Conservation (phyloP, 192 early-diverging fungal species). For the Linnemannia exigua region DNA sequence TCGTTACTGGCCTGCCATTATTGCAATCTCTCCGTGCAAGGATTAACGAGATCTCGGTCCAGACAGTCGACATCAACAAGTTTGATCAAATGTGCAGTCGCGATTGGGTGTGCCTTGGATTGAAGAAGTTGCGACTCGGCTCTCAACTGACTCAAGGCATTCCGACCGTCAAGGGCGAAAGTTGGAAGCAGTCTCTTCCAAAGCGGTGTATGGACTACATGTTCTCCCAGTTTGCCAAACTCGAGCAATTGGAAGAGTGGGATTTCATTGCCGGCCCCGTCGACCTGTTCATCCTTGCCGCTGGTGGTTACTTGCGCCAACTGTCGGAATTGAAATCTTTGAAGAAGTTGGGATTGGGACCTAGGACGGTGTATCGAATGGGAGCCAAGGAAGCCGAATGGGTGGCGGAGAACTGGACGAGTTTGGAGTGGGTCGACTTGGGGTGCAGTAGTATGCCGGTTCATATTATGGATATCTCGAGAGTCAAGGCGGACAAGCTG, state of each 20-base stretch:
- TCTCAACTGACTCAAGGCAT: slow-evolving; percentile 24
- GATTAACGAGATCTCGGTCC: slow-evolving; percentile 16
- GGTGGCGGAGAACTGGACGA: slow-evolving; percentile 25
- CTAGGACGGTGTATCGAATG: slow-evolving; percentile 19
- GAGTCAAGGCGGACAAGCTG: slow-evolving; percentile 27
- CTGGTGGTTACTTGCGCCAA: slow-evolving; percentile 18
- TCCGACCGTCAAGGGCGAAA: slow-evolving; percentile 23
- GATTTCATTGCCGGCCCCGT: slow-evolving; percentile 23
- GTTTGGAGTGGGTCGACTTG: slow-evolving; percentile 21
- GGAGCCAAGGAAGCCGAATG: slow-evolving; percentile 28
- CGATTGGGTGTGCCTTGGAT: slow-evolving; percentile 25
- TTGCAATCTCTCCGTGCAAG: slow-evolving; percentile 17
- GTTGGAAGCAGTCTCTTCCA: slow-evolving; percentile 28
- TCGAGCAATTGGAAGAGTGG: slow-evolving; percentile 22
- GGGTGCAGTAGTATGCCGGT: not conserved
- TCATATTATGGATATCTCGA: slow-evolving; percentile 24
- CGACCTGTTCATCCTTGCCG: slow-evolving; percentile 16
- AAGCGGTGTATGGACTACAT: slow-evolving; percentile 31
- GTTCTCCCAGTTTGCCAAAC: slow-evolving; percentile 20
- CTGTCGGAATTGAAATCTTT: slow-evolving; percentile 20
- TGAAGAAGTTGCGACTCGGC: slow-evolving; percentile 23
- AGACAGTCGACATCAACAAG: slow-evolving; percentile 25
- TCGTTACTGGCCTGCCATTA: slow-evolving; percentile 20
- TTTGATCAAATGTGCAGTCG: slow-evolving; percentile 25
- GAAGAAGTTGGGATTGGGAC: slow-evolving; percentile 22